Evolutionary conservation across 495 filamentous ascomycete genomes (phyloP).

Genomic region (Aspergillus sclerotiicarbonarius): DNA sequence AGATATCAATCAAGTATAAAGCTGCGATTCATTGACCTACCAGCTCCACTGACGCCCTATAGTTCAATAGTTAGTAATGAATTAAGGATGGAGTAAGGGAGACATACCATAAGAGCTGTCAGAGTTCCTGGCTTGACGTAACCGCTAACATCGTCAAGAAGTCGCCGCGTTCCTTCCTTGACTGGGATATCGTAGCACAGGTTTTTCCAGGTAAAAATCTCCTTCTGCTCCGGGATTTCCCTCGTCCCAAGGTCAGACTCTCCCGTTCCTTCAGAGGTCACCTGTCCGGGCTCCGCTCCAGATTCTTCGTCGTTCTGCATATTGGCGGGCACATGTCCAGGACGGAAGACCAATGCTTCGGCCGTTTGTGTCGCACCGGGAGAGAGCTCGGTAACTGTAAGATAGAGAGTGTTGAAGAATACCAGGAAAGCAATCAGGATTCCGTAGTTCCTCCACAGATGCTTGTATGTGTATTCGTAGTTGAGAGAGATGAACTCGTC

Average conservation of each 20-base stretch:
- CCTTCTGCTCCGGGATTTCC: slow-evolving; percentile 40
- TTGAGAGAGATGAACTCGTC: slow-evolving; percentile 42
- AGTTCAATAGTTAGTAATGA: not conserved
- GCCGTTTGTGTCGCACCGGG: slow-evolving; percentile 30
- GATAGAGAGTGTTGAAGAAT: slow-evolving; percentile 52
- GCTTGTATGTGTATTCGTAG: slow-evolving; percentile 45
- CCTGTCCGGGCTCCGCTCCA: slow-evolving; percentile 3
- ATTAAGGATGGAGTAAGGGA: not conserved
- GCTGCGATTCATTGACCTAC: not conserved
- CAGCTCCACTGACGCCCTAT: not conserved
- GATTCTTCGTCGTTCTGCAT: slow-evolving; percentile 33
- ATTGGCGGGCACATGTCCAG: slow-evolving; percentile 32
- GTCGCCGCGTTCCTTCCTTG: slow-evolving; percentile 53
- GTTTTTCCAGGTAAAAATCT: slow-evolving; percentile 73
- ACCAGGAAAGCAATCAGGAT: slow-evolving; percentile 53
- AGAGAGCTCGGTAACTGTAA: slow-evolving; percentile 38
- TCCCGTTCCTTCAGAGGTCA: not conserved
- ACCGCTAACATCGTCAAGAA: slow-evolving; percentile 63
- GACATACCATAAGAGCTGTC: slow-evolving; percentile 56
- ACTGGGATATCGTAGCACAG: slow-evolving; percentile 67
- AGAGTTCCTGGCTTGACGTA: slow-evolving; percentile 66
- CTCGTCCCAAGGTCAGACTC: slow-evolving; percentile 28
- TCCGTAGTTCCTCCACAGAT: slow-evolving; percentile 61
- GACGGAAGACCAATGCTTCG: slow-evolving; percentile 36
- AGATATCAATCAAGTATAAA: not conserved